Percentiles rank a stretch among this genome's conserved stretches.
Conservation (phyloP, 2,329 filamentous ascomycete species). For the Fusarium keratoplasticum region DNA sequence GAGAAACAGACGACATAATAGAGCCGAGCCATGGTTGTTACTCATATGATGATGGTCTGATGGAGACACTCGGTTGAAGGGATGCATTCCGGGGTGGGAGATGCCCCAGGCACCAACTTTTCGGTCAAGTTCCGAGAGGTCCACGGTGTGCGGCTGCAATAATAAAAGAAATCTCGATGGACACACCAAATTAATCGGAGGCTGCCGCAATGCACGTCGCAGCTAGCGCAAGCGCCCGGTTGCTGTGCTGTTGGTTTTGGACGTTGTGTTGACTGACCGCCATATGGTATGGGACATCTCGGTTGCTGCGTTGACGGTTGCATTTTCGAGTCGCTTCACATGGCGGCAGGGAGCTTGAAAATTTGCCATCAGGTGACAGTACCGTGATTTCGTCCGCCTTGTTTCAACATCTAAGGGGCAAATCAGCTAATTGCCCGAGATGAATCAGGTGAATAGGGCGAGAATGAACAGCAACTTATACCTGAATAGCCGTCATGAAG, state of each 20-base stretch:
- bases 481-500: neutral
- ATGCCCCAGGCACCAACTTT: constrained; percentile 27
- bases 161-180: neutral
- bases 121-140: constrained; percentile 32
- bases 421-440: neutral
- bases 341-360: constrained; percentile 11
- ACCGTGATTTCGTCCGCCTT: neutral
- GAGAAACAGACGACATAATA: constrained; percentile 18
- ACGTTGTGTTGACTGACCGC: constrained; percentile 9
- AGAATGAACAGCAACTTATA: neutral
- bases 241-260: neutral
- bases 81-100: constrained; percentile 6
- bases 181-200: neutral
- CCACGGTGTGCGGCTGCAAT: constrained; percentile 13
- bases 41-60: constrained; percentile 30
- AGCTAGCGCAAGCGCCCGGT: neutral
- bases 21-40: constrained; percentile 30
- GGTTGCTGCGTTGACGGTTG: constrained; percentile 1
- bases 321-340: constrained; percentile 4
- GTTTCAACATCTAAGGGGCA: neutral
- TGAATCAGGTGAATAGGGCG: neutral
- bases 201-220: constrained; percentile 13
- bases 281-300: neutral
- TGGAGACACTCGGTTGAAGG: constrained; percentile 29
- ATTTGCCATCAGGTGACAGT: constrained; percentile 11